Evolutionary conservation across 2,329 filamentous ascomycete genomes (phyloP), one percentile per base, ranked within the genome.

Genomic region (Sarocladium brachiariae): DNA sequence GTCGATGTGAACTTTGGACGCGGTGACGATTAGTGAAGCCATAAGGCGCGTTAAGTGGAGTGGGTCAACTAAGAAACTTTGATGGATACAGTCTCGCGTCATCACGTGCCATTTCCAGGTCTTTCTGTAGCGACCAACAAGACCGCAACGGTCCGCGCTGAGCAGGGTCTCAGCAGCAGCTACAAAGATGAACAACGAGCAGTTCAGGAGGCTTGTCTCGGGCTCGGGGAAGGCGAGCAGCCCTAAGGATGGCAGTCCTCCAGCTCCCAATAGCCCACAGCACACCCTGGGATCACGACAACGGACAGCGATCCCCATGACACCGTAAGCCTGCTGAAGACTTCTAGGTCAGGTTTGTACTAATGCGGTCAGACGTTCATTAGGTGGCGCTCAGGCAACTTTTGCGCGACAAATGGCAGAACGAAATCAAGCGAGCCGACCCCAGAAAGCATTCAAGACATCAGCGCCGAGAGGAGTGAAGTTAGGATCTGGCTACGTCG

Each of bases 221-320:
- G 39, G 73, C 53, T 63, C 73, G 6, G 61, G 73, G 53, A 74
- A 73, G 53, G 54, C 67, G 25, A 59, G 64, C 54, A 53, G 67
- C 58, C 52, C 65, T 53, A 68, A 67, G 63, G 66, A 78, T 73
- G 76, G 71, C 55, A 63, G 71, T 46, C 73, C 77, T 13, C 61
- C 58, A 50, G 55, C 57, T 58, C 53, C 58, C 55, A 55, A 59
- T 53, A 58, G 57, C 50, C 54, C 59, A 10, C 56, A 54, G 37
- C 57, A 51, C 25, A 70, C 81, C 4, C 75, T 95, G 51, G 90
- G 90, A 19, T 93, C 89, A 52, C 80, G 86, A 61, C 83, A 87
- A 68, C 82, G 83, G 57, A 80, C 87, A 30, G 92, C 81, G 66
- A 92, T 96, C 54, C 89, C 89, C 51, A 96, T 96, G 92, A 96